These are phyloP conservation scores for Camelina hispida DNA, from an alignment of 345 rosid species.

Conservation along the genomic window DNA sequence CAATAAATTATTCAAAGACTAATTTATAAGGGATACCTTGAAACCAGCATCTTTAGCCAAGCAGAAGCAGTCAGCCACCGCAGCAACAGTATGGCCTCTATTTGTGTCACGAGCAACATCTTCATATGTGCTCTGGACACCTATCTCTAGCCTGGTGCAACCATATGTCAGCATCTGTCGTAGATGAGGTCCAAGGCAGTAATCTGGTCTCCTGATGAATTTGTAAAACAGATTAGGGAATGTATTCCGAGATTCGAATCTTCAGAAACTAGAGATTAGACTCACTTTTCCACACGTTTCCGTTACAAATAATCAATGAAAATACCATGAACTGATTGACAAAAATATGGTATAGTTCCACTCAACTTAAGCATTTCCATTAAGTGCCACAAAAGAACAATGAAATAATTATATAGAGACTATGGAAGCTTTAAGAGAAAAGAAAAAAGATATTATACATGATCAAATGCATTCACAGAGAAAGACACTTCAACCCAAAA, in stretches of 20 bases:
- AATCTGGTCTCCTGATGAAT: slow-evolving; percentile 88
- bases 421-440: background rate
- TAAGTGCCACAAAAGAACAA: background rate
- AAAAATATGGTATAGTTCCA: background rate
- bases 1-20: background rate
- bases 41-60: slow-evolving; percentile 99
- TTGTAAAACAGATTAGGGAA: slow-evolving; percentile 28
- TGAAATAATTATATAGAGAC: slow-evolving; percentile 2
- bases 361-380: background rate
- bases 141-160: slow-evolving; percentile 95
- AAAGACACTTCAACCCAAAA: background rate
- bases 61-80: slow-evolving; percentile 98
- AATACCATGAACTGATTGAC: background rate
- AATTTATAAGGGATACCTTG: slow-evolving; percentile 56
- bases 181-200: slow-evolving; percentile 97
- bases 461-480: background rate
- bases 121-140: slow-evolving; percentile 99
- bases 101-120: slow-evolving; percentile 98
- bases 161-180: slow-evolving; percentile 97
- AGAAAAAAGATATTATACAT: background rate
- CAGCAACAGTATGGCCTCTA: slow-evolving; percentile 98
- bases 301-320: background rate
- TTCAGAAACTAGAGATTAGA: background rate
- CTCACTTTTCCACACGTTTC: slow-evolving; percentile 19
- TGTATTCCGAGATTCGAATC: background rate